Evolutionary conservation across 2,329 filamentous ascomycete species (phyloP), one percentile per base, ranked within the genome.

Genomic region (Claviceps monticola): DNA sequence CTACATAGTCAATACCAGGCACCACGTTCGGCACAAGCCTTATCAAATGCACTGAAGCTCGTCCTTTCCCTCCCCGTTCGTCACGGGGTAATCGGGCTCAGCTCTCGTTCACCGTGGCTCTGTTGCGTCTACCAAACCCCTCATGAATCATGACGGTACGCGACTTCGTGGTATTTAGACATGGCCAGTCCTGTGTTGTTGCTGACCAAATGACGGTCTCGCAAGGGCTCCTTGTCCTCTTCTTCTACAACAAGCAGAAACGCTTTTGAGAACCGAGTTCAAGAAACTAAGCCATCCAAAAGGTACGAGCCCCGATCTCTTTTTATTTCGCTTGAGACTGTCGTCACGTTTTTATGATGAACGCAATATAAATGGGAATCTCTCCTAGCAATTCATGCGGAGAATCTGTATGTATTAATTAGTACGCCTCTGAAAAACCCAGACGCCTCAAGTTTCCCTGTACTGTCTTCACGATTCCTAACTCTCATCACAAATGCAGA

Each of bases 351-450:
- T 61, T 72, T 61, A 74, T 81, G 75, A 95, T 95, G 90, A 94
- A 87, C 74, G 77, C 72, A 72, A 77, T 83, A 83, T 87, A 84
- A 94, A 95, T 98, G 93, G 93, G 93, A 98, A 98, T 98, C 93
- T 98, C 94, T 98, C 93, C 86, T 88, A 97, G 87, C 78, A 47
- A 80, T 72, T 68, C 71, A 78, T 98, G 93, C 87, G 84, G 93
- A 98, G 82, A 88, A 82, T 69, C 72, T 76, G 83, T 87, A 68
- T 66, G 56, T 60, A 66, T 67, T 51, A 48, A 66, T 67, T 51
- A 48, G 41, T n/a, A 45, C 54, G 52, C 53, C 49, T 51, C 36
- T 34, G 19, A 49, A 49, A 49, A 29, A 37, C 14, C 6, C 5
- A 23, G 23, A 44, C 23, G 23, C n/a, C 16, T 34, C 44, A 46